A percentile compares a stretch with the other conserved stretches of the same genome.
Conservation (phyloP, 1,284 basidiomycete genomes). For the Ustilago vetiveriae region DNA sequence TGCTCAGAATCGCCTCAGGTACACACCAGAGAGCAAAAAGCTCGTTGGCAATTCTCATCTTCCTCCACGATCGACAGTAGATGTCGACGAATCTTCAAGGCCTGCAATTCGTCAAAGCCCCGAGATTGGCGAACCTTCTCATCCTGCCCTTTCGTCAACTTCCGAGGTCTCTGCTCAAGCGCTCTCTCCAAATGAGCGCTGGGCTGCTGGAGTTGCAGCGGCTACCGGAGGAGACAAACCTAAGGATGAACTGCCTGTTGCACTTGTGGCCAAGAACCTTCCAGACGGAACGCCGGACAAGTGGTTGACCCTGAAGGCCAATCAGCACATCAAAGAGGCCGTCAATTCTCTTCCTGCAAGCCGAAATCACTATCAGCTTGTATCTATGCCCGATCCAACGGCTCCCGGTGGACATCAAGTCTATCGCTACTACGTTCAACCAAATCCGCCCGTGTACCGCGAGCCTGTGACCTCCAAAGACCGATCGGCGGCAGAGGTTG, state of each 20-base stretch:
- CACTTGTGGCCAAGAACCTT: background rate
- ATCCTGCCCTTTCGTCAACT: too few species aligned
- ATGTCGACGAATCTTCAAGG: background rate
- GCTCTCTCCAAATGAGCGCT: too few species aligned
- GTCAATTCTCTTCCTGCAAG: background rate
- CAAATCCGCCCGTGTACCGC: background rate
- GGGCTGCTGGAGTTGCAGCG: background rate
- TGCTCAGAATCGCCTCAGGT: background rate
- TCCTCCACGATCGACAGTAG: background rate
- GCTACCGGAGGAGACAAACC: background rate
- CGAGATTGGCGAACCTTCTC: too few species aligned
- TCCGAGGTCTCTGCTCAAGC: background rate
- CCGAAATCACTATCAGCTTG: background rate
- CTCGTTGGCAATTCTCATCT: background rate
- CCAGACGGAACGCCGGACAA: background rate
- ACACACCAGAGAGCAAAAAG: background rate
- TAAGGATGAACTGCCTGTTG: background rate
- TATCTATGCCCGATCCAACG: background rate
- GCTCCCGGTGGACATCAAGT: background rate
- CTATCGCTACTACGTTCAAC: background rate
- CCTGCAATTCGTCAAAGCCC: too few species aligned
- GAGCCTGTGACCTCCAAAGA: too few species aligned
- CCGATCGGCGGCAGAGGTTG: too few species aligned
- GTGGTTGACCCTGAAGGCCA: background rate
- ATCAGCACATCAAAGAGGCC: slow-evolving; percentile 1